These are phyloP conservation scores for Diutina pseudorugosa DNA, from an alignment of 1,139 yeast species.

Conservation along the genomic window DNA sequence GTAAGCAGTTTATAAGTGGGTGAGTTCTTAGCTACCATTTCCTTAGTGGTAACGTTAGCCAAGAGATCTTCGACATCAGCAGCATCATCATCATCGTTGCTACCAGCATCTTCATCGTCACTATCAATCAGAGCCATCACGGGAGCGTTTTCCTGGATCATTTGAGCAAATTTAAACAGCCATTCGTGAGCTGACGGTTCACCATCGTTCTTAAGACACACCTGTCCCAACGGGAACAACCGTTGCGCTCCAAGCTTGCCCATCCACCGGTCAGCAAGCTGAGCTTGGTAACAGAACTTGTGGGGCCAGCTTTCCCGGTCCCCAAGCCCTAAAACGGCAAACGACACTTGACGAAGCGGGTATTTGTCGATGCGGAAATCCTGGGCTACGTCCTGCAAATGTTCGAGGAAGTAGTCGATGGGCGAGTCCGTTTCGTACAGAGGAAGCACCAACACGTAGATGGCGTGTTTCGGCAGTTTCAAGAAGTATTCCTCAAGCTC, in stretches of 20 bases:
- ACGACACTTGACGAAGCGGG: slow-evolving; percentile 54
- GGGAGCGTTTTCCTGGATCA: slow-evolving; percentile 21
- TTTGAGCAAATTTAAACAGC: slow-evolving; percentile 46
- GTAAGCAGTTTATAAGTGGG: slow-evolving; percentile 84
- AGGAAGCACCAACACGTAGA: slow-evolving; percentile 73
- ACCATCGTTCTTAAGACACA: slow-evolving; percentile 68
- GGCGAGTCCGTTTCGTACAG: slow-evolving; percentile 92
- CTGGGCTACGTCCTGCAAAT: slow-evolving; percentile 65
- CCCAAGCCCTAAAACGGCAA: slow-evolving; percentile 79
- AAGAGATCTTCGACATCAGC: slow-evolving; percentile 29
- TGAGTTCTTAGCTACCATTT: slow-evolving; percentile 84
- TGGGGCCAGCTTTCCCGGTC: slow-evolving; percentile 77
- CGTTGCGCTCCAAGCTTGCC: slow-evolving; percentile 80
- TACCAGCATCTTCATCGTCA: slow-evolving; percentile 45
- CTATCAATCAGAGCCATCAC: neutral
- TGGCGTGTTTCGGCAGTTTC: slow-evolving; percentile 37
- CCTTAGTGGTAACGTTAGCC: slow-evolving; percentile 38
- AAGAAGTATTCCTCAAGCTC: slow-evolving; percentile 79
- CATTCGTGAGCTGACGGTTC: slow-evolving; percentile 54
- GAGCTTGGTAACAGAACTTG: slow-evolving; percentile 81
- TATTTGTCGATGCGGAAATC: slow-evolving; percentile 80
- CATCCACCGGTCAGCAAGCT: slow-evolving; percentile 59
- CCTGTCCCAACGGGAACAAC: slow-evolving; percentile 72
- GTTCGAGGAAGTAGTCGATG: slow-evolving; percentile 74
- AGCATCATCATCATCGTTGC: slow-evolving; percentile 16